These are phyloP conservation scores for Podila minutissima DNA, from an alignment of 192 early-diverging fungal species.

Conservation along the genomic window DNA sequence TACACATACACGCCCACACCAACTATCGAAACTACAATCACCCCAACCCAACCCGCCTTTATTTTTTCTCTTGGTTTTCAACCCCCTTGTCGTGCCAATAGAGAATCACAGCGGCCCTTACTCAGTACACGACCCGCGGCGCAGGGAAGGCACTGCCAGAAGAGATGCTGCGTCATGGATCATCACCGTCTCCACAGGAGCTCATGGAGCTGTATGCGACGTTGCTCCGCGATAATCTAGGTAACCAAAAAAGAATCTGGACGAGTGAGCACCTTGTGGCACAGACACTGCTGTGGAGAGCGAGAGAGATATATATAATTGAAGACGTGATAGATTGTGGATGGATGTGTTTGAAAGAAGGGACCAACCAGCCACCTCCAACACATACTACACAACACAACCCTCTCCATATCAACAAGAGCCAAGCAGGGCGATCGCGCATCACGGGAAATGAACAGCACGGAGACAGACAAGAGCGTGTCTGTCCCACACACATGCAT, in stretches of 20 bases:
- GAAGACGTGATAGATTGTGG: no score
- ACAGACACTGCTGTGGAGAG: neutral
- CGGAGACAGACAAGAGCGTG: no score
- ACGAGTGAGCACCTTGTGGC: neutral
- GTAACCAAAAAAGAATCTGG: slow-evolving; percentile 4
- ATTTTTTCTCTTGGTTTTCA: neutral
- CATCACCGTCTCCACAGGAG: slow-evolving; percentile 42
- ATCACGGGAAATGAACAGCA: no score
- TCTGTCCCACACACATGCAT: no score
- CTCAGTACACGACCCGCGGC: slow-evolving; percentile 40
- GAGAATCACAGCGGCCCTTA: slow-evolving; percentile 45
- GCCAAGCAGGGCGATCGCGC: no score
- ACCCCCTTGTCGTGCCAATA: slow-evolving; percentile 8
- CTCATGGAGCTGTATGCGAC: slow-evolving; percentile 51
- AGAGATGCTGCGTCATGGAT: slow-evolving; percentile 36
- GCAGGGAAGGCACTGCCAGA: slow-evolving; percentile 39
- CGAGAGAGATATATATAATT: neutral
- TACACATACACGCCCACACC: neutral
- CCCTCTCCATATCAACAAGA: no score
- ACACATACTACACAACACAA: no score
- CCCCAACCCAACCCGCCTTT: neutral
- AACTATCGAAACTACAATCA: neutral
- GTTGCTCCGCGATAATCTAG: slow-evolving; percentile 43
- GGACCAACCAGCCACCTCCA: no score
- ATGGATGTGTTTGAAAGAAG: no score